phyloP scores from a whole-genome alignment of 768 basidiomycete genomes.

The Pulveroboletus ravenelii region DNA sequence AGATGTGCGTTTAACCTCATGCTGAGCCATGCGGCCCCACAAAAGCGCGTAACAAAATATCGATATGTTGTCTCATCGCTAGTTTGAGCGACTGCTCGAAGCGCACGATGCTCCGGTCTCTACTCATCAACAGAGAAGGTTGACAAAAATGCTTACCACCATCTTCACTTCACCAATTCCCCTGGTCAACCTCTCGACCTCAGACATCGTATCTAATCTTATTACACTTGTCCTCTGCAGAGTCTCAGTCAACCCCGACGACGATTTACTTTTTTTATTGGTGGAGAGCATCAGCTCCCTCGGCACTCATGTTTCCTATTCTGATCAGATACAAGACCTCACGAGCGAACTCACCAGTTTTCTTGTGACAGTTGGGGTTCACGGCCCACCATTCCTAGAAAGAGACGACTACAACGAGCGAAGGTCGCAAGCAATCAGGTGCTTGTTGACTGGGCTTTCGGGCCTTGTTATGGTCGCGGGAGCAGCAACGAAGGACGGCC shows the following conservation, averaged over 20 bases:
- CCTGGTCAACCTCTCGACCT: conserved; percentile 85
- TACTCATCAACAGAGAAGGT: conserved; percentile 50
- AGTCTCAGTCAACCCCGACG: conserved; percentile 54
- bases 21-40: too few relatives aligned
- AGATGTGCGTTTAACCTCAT: too few relatives aligned
- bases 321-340: conserved; percentile 92
- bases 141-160: conserved; percentile 75
- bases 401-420: conserved; percentile 36
- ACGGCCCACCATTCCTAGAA: conserved; percentile 46
- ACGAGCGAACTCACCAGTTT: conserved; percentile 77
- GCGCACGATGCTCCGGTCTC: conserved; percentile 49
- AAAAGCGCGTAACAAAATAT: too few relatives aligned
- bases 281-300: conserved; percentile 79
- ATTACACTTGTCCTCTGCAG: conserved; percentile 70
- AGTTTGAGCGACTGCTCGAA: conserved; percentile 68
- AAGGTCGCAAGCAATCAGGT: conserved; percentile 64
- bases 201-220: conserved; percentile 80
- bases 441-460: conserved; percentile 61
- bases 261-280: conserved; percentile 59
- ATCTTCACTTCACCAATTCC: conserved; percentile 81
- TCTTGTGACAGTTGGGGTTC: conserved; percentile 64
- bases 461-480: conserved; percentile 68
- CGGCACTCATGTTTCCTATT: conserved; percentile 90
- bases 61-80: conserved; percentile 87
- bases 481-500: conserved; percentile 26